Percentiles rank a stretch among this genome's conserved stretches.
phyloP scores from a whole-genome alignment of 257 asterid genomes.

The Nicotiana paniculata region DNA sequence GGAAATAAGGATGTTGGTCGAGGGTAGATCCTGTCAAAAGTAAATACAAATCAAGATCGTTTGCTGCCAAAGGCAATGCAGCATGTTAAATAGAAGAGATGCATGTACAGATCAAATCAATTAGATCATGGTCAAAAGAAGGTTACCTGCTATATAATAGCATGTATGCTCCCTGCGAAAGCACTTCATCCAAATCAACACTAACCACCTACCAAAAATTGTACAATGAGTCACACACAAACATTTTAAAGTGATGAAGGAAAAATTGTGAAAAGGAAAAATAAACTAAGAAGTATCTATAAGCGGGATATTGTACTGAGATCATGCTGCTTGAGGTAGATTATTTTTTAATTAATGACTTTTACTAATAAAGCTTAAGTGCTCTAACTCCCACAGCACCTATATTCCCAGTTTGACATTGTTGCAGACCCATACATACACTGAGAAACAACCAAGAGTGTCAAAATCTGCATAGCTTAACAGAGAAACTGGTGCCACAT shows the following conservation, averaged over 20 bases:
- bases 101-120: not conserved
- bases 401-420: not conserved
- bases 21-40: constrained; percentile 45
- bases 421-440: not conserved
- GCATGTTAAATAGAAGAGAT: not conserved
- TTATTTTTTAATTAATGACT: not conserved
- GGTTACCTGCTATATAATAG: constrained; percentile 85
- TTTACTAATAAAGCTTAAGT: not conserved
- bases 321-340: not conserved
- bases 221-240: not conserved
- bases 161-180: constrained; percentile 97
- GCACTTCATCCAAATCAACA: constrained; percentile 83
- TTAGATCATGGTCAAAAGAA: constrained; percentile 2
- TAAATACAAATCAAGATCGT: not conserved
- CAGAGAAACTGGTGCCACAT: not conserved
- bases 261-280: not conserved
- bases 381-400: not conserved
- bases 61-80: not conserved
- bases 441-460: not conserved
- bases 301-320: not conserved
- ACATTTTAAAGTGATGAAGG: not conserved
- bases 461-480: not conserved
- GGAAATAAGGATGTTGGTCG: constrained; percentile 64
- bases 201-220: constrained; percentile 45
- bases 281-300: not conserved